Evolutionary conservation across 2,329 filamentous ascomycete species (phyloP).

Genomic region (Phoma sp.): DNA sequence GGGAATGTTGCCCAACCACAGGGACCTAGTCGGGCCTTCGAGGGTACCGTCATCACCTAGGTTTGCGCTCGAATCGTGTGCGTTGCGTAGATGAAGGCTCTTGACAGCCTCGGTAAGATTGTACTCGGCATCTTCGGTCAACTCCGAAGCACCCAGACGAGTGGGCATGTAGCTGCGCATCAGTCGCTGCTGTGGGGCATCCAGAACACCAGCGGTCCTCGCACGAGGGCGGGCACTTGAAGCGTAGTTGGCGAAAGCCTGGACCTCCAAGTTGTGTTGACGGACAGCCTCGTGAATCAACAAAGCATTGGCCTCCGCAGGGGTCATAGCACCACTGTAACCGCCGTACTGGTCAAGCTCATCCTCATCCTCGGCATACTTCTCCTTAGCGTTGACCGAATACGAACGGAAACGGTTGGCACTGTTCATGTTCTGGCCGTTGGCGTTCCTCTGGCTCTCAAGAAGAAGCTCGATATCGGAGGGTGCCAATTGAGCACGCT

Average conservation of each 20-base stretch:
- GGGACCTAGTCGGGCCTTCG: constrained; percentile 87
- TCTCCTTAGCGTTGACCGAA: constrained; percentile 98
- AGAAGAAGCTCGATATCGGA: constrained; percentile 60
- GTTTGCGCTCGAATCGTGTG: constrained; percentile 60
- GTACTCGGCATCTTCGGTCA: constrained; percentile 78
- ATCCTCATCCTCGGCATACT: constrained; percentile 89
- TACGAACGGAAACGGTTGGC: constrained; percentile 93
- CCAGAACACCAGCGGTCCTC: constrained; percentile 87
- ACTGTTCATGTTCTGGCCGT: constrained; percentile 64
- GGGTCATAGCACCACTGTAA: constrained; percentile 66
- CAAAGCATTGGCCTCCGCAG: constrained; percentile 64
- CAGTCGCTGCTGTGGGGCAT: constrained; percentile 71
- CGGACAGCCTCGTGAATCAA: constrained; percentile 76
- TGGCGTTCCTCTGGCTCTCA: constrained; percentile 64
- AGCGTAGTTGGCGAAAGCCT: constrained; percentile 87
- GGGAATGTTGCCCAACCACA: constrained; percentile 98
- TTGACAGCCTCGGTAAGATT: constrained; percentile 83
- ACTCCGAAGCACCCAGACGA: constrained; percentile 71
- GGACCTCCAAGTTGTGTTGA: constrained; percentile 90
- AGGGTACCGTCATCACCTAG: constrained; percentile 77
- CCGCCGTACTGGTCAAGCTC: constrained; percentile 74
- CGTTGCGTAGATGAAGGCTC: constrained; percentile 75
- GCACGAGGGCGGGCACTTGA: constrained; percentile 83
- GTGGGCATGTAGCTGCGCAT: constrained; percentile 76
- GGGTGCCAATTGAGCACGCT: constrained; percentile 71